These are phyloP conservation scores for Wickerhamiella azymoides DNA, from an alignment of 805 yeast genomes.

Conservation along the genomic window DNA sequence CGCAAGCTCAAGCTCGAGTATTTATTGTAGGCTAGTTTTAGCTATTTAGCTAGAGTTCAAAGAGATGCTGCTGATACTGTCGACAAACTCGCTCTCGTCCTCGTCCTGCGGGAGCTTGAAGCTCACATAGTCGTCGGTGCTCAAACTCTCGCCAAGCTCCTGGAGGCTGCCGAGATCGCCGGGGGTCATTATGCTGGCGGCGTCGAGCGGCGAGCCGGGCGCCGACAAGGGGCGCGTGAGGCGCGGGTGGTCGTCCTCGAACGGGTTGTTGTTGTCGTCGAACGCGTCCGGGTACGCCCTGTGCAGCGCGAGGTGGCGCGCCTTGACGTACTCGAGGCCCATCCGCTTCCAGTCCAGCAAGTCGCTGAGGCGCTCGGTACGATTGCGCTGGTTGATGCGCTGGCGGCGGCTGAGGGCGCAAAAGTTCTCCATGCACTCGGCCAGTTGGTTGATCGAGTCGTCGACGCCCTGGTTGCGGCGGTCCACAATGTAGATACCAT, in stretches of 20 bases:
- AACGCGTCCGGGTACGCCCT: constrained; percentile 87
- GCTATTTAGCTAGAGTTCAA: too few relatives aligned
- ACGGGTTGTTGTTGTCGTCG: constrained; percentile 26
- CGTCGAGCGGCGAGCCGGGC: constrained; percentile 89
- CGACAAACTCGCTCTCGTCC: constrained; percentile 15
- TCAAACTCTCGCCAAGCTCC: constrained; percentile 60
- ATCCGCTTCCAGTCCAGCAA: constrained; percentile 93
- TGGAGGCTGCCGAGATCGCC: constrained; percentile 96
- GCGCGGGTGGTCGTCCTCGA: constrained; percentile 32
- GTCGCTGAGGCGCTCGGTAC: constrained; percentile 89
- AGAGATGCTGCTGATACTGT: not conserved
- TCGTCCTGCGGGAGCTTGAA: constrained; percentile 29
- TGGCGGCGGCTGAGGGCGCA: constrained; percentile 85
- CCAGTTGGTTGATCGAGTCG: constrained; percentile 81
- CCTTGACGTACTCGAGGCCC: constrained; percentile 94
- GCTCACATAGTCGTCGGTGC: constrained; percentile 59
- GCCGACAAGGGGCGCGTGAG: constrained; percentile 85
- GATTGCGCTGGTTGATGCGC: constrained; percentile 91
- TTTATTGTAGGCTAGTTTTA: too few relatives aligned
- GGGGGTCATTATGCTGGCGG: constrained; percentile 78
- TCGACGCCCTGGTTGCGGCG: constrained; percentile 85
- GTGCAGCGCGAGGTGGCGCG: constrained; percentile 79
- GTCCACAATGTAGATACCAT: constrained; percentile 94
- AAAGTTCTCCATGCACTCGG: constrained; percentile 81
- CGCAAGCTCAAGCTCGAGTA: constrained; percentile 3